These are phyloP conservation scores for Themeda triandra DNA, from an alignment of 176 grass and related monocot species.

Conservation along the genomic window DNA sequence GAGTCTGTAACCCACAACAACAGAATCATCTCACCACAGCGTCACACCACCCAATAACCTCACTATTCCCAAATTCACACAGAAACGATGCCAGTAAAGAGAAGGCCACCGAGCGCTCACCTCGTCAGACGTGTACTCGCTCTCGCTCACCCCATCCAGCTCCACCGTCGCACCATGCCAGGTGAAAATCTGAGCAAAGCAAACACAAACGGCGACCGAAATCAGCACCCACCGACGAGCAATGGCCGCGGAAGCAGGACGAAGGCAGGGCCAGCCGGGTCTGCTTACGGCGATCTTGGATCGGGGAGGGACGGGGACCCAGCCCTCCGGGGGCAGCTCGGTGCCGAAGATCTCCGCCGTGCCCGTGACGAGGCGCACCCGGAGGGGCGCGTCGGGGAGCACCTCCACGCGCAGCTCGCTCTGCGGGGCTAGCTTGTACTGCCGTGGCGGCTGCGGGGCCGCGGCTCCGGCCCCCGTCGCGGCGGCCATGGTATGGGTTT, in stretches of 20 bases:
- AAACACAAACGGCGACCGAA: not conserved
- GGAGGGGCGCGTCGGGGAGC: slow-evolving; percentile 64
- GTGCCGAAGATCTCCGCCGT: slow-evolving; percentile 93
- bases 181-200: slow-evolving; percentile 60
- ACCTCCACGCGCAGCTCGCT: slow-evolving; percentile 88
- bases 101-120: not conserved
- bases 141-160: slow-evolving; percentile 78
- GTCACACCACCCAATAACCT: not conserved
- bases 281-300: slow-evolving; percentile 72
- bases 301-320: slow-evolving; percentile 73
- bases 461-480: slow-evolving; percentile 3
- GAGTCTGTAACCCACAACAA: slow-evolving; percentile 47
- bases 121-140: slow-evolving; percentile 89
- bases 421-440: slow-evolving; percentile 63
- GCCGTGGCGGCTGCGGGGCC: slow-evolving; percentile 34
- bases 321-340: slow-evolving; percentile 79
- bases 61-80: not conserved
- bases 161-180: slow-evolving; percentile 90
- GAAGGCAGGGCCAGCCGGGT: not conserved
- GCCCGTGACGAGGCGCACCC: slow-evolving; percentile 67
- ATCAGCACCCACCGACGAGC: not conserved
- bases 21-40: not conserved
- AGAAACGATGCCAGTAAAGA: not conserved
- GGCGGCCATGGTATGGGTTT: slow-evolving; percentile 21
- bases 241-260: not conserved